Base-by-base conservation (phyloP, 371 early-diverging fungal genomes). In the Zancudomyces culisetae region DNA sequence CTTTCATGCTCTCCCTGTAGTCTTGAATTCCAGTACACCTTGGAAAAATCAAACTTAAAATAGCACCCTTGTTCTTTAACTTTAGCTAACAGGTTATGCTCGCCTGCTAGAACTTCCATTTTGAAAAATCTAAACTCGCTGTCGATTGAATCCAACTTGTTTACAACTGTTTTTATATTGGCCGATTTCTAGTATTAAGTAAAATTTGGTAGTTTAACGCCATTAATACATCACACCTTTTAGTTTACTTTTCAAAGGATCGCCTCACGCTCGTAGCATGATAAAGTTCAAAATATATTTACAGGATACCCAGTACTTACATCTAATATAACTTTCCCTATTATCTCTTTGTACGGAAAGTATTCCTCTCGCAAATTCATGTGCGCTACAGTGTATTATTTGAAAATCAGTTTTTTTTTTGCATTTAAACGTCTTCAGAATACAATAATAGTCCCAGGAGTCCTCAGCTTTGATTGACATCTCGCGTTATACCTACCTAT, bases 11-110 rank as follows among this genome's bases (percentile, higher is more conserved):
- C 99, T 0, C 78, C 75, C 55, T 95, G 95, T 35, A 99, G 78
- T 29, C 98, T 79, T 12, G 98, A 96, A 72, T 99, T 99, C 98
- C 98, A 98, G 66, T 99, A 99, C 2, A 98, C 98, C 57, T 87
- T 80, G 18, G 94, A 87, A 56, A 92, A 97, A 60, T 98, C 96
- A 56, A 99, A 89, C 49, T 75, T 70, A 70, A 97, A 98, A 47
- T 64, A 70, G 63, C 96, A 93, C 3, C 78, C 82, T 60, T 85
- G 83, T 63, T 98, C 99, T 60, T 78, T 76, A 68, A 93, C 77
- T 68, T 83, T 82, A 0, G 95, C 83, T 43, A 86, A 66, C 73
- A 89, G 79, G 53, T 91, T 73, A 39, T 77, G 66, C 19, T 81
- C 80, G 30, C 97, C 97, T 3, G 94, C 95, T 2, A 98, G 67